Base-by-base conservation (phyloP, 2,329 filamentous ascomycete genomes). In the Botrytis tulipae region DNA sequence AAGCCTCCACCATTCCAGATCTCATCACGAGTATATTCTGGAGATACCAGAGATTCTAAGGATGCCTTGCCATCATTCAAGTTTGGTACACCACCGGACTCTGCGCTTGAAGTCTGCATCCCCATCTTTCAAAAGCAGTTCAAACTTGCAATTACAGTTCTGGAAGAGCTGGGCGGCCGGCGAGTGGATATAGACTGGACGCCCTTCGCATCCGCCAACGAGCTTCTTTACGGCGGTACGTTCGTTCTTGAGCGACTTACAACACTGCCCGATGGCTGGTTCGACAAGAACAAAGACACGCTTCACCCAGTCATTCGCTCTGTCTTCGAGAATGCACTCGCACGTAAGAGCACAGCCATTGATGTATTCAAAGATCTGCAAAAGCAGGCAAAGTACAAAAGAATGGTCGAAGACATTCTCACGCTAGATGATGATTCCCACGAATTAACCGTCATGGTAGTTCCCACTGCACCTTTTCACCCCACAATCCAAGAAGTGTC, bases 181-280 rank as follows among this genome's bases (percentile, higher is more conserved):
- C 29, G 67, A 7, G 73, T 76, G 1, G 77, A 82, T 5, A 76
- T 84, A 25, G 81, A 84, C 73, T 86, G 84, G 83, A 73, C 75
- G 12, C 81, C 84, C 7, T 88, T 88, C 76, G 81, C 85, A 63
- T 83, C 82, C 60, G 86, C 84, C 0, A 86, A 84, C 16, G 82
- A 85, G 69, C 81, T 89, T 7, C 81, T 89, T 5, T 89, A 89
- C 78, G 83, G 85, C 57, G 84, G 86, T 7, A 84, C 86, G 0
- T 84, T 88, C 72, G 85, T 89, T 2, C 83, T 83, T 4, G 86
- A 89, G 77, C 82, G 87, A 29, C 81, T 88, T 9, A 86, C 78
- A 82, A 79, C 78, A 18, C 73, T 80, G 14, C 78, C 79, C 0
- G 86, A 86, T 69, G 78, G 78, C 0, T 79, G 86, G 14, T 77